phyloP scores from a whole-genome alignment of 331 rosid genomes.

The Stylosanthes scabra region DNA sequence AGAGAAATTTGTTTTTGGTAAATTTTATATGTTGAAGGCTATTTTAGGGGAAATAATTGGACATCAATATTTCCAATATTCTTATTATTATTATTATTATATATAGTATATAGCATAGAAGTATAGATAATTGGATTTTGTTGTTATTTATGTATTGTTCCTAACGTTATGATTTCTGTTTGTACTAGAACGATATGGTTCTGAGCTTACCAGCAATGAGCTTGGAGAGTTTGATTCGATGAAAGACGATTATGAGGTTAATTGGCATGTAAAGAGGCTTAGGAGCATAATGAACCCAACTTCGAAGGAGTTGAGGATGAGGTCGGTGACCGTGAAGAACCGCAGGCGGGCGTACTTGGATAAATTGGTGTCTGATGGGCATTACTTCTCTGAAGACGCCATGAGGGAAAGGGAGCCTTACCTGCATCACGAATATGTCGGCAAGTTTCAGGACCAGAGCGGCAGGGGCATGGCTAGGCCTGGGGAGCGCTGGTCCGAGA shows the following conservation, averaged over 20 bases:
- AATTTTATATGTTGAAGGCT: too few relatives aligned
- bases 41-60: too few relatives aligned
- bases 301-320: conserved; percentile 64
- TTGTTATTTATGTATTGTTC: too few relatives aligned
- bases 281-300: conserved; percentile 73
- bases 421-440: conserved; percentile 84
- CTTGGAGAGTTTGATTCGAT: conserved; percentile 64
- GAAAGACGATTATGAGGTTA: conserved; percentile 73
- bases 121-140: too few relatives aligned
- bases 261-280: conserved; percentile 80
- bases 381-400: conserved; percentile 78
- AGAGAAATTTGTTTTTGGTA: too few relatives aligned
- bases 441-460: conserved; percentile 78
- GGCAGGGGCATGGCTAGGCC: conserved; percentile 85
- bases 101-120: too few relatives aligned
- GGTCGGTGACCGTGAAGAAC: conserved; percentile 76
- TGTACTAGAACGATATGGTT: conserved; percentile 75
- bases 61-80: too few relatives aligned
- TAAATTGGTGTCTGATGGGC: conserved; percentile 57
- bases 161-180: too few relatives aligned
- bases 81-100: too few relatives aligned
- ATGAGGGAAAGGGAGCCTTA: conserved; percentile 96
- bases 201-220: conserved; percentile 64
- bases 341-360: conserved; percentile 84
- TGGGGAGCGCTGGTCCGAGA: conserved; percentile 93